Evolutionary conservation across 2,329 filamentous ascomycete genomes (phyloP), one percentile per base, ranked within the genome.

Genomic region (Cyphellophora attinorum): DNA sequence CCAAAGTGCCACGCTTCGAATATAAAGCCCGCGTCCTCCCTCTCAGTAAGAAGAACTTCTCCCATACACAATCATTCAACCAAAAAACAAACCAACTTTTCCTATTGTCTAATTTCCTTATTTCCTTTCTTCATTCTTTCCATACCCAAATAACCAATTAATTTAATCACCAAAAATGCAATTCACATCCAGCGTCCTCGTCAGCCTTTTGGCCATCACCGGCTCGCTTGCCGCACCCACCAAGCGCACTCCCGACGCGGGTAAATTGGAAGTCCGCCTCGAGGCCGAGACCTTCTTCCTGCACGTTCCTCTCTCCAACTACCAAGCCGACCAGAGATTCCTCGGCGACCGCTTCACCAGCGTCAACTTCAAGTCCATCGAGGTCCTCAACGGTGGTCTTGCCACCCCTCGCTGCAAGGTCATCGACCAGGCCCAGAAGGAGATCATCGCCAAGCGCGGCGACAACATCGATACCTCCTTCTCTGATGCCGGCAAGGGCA

Each of bases 141-240:
- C 21, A 10, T 25, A 25, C 21, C 21, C 21, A 25, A n/a, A 25
- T 25, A 25, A 25, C 21, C n/a, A 25, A 25, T n/a, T 25, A 25
- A 25, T 25, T 25, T 10, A 25, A 10, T 25, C 10, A 25, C 21
- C n/a, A 25, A 25, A n/a, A 45, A 79, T 95, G n/a, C n/a, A n/a
- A n/a, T n/a, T n/a, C n/a, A n/a, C n/a, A n/a, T n/a, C n/a, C n/a
- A n/a, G n/a, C n/a, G n/a, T n/a, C n/a, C n/a, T n/a, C n/a, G n/a
- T n/a, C 62, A 2, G 72, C 70, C 47, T 70, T 76, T 27, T 78
- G 53, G 31, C 71, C 68, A 5, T 72, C 65, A 37, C 54, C 61
- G 11, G 30, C 29, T 17, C 52, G 46, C 35, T 54, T 48, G 8
- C 39, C 16, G 11, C 46, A 47, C 50, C 34, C 35, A 37, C 41